Percentiles rank a stretch among this genome's conserved stretches.
Conservation (phyloP, 1,139 yeast species). For the Pichia sp. region DNA sequence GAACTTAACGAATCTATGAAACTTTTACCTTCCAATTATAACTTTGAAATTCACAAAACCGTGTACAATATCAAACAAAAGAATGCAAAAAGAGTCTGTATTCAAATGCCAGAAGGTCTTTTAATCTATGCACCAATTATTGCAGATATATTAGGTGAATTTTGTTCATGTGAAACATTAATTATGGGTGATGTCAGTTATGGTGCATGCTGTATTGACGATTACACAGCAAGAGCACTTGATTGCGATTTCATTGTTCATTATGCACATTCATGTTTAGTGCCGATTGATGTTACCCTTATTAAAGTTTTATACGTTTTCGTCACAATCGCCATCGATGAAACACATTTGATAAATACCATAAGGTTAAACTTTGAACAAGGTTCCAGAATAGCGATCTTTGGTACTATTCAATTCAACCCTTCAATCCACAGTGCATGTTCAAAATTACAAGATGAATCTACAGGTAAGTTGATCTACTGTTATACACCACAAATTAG, state of each 20-base stretch:
- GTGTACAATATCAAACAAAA: slow-evolving; percentile 86
- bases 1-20: slow-evolving; percentile 81
- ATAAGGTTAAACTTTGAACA: slow-evolving; percentile 64
- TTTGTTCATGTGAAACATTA: slow-evolving; percentile 80
- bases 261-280: slow-evolving; percentile 96
- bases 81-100: slow-evolving; percentile 75
- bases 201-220: slow-evolving; percentile 99
- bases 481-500: slow-evolving; percentile 86
- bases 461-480: slow-evolving; percentile 50
- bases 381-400: slow-evolving; percentile 68
- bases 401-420: slow-evolving; percentile 96
- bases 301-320: slow-evolving; percentile 93
- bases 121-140: slow-evolving; percentile 83
- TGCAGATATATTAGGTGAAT: slow-evolving; percentile 89
- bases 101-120: slow-evolving; percentile 98
- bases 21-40: slow-evolving; percentile 84
- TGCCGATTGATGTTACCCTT: slow-evolving; percentile 88
- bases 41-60: slow-evolving; percentile 94
- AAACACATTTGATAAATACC: slow-evolving; percentile 75
- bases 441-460: slow-evolving; percentile 49
- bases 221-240: slow-evolving; percentile 86
- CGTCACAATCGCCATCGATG: slow-evolving; percentile 91
- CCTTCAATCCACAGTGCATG: slow-evolving; percentile 86
- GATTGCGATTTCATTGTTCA: slow-evolving; percentile 96
- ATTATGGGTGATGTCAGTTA: slow-evolving; percentile 99